phyloP scores from a whole-genome alignment of 2,329 filamentous ascomycete genomes.

The Colletotrichum cordylinicola region DNA sequence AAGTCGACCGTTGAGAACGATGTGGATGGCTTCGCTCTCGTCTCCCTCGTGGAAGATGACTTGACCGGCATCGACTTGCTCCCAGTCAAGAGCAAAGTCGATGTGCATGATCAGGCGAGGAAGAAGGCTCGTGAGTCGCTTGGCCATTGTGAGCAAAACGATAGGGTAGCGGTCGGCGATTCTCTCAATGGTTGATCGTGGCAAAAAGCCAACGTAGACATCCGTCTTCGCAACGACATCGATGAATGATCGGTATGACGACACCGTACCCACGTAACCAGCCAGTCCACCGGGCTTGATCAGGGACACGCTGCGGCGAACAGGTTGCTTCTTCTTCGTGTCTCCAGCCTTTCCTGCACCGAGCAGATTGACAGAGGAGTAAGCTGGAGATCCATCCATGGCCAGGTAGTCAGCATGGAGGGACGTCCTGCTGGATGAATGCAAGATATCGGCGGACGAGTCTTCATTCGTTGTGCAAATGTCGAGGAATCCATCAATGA shows the following conservation, averaged over 20 bases:
- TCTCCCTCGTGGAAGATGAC: constrained; percentile 93
- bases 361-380: constrained; percentile 24
- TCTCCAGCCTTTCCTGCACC: constrained; percentile 34
- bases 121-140: constrained; percentile 86
- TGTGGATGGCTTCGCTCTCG: constrained; percentile 97
- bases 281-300: constrained; percentile 95
- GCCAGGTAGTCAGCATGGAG: constrained; percentile 21
- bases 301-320: constrained; percentile 77
- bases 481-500: constrained; percentile 95
- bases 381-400: constrained; percentile 7
- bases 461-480: constrained; percentile 82
- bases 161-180: constrained; percentile 94
- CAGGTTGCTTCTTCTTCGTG: constrained; percentile 49
- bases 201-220: constrained; percentile 95
- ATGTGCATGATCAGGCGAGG: constrained; percentile 93
- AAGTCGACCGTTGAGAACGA: constrained; percentile 92
- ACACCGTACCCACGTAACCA: constrained; percentile 92
- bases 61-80: constrained; percentile 94
- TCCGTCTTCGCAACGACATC: constrained; percentile 98
- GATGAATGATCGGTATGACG: constrained; percentile 94
- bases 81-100: constrained; percentile 97
- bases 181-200: constrained; percentile 82
- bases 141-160: constrained; percentile 93
- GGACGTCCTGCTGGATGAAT: constrained; percentile 38
- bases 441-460: constrained; percentile 45